Conservation (phyloP, 2,329 filamentous ascomycete genomes). For the Hymenoscyphus salicellus region DNA sequence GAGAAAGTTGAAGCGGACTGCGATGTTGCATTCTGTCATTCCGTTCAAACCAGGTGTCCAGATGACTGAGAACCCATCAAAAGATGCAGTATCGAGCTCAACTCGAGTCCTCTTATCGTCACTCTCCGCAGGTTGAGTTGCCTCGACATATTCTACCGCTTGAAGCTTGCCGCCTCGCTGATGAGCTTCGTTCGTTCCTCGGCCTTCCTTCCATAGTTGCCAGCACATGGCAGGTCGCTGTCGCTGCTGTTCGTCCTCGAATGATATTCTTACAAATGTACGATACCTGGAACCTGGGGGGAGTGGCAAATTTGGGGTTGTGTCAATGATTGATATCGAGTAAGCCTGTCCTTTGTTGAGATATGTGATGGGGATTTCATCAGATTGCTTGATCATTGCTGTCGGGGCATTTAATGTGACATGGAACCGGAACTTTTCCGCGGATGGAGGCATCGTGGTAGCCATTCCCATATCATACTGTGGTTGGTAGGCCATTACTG, state of each 20-base stretch:
- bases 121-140: slow-evolving; percentile 55
- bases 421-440: slow-evolving; percentile 82
- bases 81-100: slow-evolving; percentile 73
- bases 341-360: slow-evolving; percentile 97
- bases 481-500: slow-evolving; percentile 57
- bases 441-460: slow-evolving; percentile 49
- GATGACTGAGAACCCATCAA: slow-evolving; percentile 88
- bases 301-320: slow-evolving; percentile 57
- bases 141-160: slow-evolving; percentile 88
- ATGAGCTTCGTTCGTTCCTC: slow-evolving; percentile 93
- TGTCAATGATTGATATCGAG: slow-evolving; percentile 79
- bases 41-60: slow-evolving; percentile 76
- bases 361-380: slow-evolving; percentile 96
- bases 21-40: slow-evolving; percentile 73
- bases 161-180: slow-evolving; percentile 88
- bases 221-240: slow-evolving; percentile 79
- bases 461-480: slow-evolving; percentile 47
- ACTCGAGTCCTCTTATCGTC: slow-evolving; percentile 66
- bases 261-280: slow-evolving; percentile 91
- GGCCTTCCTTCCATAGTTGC: slow-evolving; percentile 93
- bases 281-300: slow-evolving; percentile 69
- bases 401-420: slow-evolving; percentile 90
- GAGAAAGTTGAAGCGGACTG: slow-evolving; percentile 95
- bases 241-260: slow-evolving; percentile 92
- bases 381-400: slow-evolving; percentile 85